Percentiles rank a stretch among this genome's conserved stretches.
These are phyloP conservation scores for Agroathelia rolfsii DNA, from an alignment of 1,284 basidiomycete genomes.

Conservation along the genomic window DNA sequence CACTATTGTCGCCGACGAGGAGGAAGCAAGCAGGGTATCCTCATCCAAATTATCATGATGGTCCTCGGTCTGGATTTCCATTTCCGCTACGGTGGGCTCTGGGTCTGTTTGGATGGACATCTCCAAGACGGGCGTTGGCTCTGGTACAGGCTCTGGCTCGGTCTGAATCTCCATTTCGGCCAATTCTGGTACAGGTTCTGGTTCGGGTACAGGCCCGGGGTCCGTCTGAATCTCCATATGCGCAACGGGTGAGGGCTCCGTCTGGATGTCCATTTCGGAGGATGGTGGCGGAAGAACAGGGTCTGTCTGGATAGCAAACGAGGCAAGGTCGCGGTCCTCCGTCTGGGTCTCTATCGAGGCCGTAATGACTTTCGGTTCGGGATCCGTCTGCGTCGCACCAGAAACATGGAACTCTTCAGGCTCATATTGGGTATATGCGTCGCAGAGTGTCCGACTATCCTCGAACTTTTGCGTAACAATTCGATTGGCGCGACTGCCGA, in stretches of 20 bases:
- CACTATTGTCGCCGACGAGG: too few relatives aligned
- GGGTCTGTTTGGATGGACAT: too few relatives aligned
- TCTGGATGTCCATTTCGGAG: slow-evolving; percentile 23
- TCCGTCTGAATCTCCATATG: slow-evolving; percentile 21
- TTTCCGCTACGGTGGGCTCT: too few relatives aligned
- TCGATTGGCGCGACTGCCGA: slow-evolving; percentile 46
- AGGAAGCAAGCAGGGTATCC: slow-evolving; percentile 52
- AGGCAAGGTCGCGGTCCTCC: slow-evolving; percentile 12
- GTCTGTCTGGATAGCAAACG: slow-evolving; percentile 22
- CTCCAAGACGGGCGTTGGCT: slow-evolving; percentile 15
- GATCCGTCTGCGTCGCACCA: slow-evolving; percentile 27
- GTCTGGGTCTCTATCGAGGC: slow-evolving; percentile 21
- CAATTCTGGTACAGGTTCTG: slow-evolving; percentile 26
- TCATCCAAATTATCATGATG: slow-evolving; percentile 33
- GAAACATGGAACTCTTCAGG: slow-evolving; percentile 34
- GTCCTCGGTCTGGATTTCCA: slow-evolving; percentile 28
- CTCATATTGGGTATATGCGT: slow-evolving; percentile 60
- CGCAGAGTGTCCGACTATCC: slow-evolving; percentile 61
- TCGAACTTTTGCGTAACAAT: slow-evolving; percentile 44
- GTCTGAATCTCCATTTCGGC: slow-evolving; percentile 56
- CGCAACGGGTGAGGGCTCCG: slow-evolving; percentile 25
- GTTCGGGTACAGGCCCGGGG: slow-evolving; percentile 20
- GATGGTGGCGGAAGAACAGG: slow-evolving; percentile 19
- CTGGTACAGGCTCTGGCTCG: slow-evolving; percentile 23
- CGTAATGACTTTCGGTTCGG: slow-evolving; percentile 17